Evolutionary conservation across 352 stramenopile genomes (phyloP).

Genomic region (Phytophthora aleatoria): DNA sequence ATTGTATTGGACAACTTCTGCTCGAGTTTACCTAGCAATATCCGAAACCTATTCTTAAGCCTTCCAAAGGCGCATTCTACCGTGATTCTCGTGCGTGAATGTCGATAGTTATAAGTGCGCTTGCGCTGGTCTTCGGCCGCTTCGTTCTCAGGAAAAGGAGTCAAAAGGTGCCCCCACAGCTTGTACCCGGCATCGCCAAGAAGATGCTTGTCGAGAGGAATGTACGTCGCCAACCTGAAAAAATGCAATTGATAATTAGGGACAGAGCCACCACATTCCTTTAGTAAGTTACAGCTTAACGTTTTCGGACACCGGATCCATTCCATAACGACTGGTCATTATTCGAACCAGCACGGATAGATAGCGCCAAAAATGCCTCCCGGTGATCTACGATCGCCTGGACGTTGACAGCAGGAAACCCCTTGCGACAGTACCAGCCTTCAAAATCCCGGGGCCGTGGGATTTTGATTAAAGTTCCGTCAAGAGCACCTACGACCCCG

Average conservation of each 20-base stretch:
- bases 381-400: neutral
- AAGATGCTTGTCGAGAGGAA: neutral
- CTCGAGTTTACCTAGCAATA: neutral
- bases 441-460: neutral
- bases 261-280: neutral
- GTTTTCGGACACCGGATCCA: no score
- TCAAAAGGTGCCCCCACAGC: conserved; percentile 1
- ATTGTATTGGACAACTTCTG: neutral
- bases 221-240: neutral
- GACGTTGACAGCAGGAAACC: neutral
- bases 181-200: conserved; percentile 6
- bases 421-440: conserved; percentile 1
- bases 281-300: no score
- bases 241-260: neutral
- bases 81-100: conserved; percentile 3
- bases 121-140: neutral
- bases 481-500: neutral
- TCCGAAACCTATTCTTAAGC: conserved; percentile 4
- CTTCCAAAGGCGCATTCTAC: conserved; percentile 4
- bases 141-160: conserved; percentile 1
- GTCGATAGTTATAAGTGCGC: conserved; percentile 1
- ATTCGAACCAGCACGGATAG: no score
- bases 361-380: no score
- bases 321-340: no score
- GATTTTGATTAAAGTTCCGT: neutral